Percentiles rank a stretch among this genome's conserved stretches.
phyloP scores from a whole-genome alignment of 805 yeast genomes.

The Barnettozyma wickerhamii region DNA sequence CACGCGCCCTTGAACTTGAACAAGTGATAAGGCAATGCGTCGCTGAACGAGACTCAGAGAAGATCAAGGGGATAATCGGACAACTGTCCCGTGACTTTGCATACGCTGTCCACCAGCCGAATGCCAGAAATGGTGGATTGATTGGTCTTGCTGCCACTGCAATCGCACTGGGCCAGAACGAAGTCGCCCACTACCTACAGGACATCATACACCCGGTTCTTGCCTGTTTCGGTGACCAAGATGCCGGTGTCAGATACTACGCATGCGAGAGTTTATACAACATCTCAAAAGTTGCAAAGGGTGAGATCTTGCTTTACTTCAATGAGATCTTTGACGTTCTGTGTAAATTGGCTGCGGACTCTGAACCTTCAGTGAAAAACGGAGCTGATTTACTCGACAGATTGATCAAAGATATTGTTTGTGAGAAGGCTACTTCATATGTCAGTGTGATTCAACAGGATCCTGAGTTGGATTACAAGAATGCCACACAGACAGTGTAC shows the following conservation, averaged over 20 bases:
- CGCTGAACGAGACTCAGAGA: slow-evolving; percentile 54
- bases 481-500: slow-evolving; percentile 37
- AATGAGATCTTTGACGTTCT: slow-evolving; percentile 93
- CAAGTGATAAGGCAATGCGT: slow-evolving; percentile 67
- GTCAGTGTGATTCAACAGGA: slow-evolving; percentile 62
- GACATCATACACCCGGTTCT: slow-evolving; percentile 88
- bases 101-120: slow-evolving; percentile 77
- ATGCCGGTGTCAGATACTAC: slow-evolving; percentile 93
- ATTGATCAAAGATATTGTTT: slow-evolving; percentile 87
- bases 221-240: slow-evolving; percentile 95
- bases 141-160: slow-evolving; percentile 96
- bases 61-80: slow-evolving; percentile 57
- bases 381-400: slow-evolving; percentile 94
- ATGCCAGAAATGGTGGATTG: slow-evolving; percentile 91
- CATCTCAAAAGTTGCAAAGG: slow-evolving; percentile 94
- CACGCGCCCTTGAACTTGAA: slow-evolving; percentile 77
- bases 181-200: slow-evolving; percentile 78
- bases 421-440: slow-evolving; percentile 89
- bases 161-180: slow-evolving; percentile 81
- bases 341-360: slow-evolving; percentile 84
- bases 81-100: slow-evolving; percentile 77
- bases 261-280: slow-evolving; percentile 96
- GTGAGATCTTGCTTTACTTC: slow-evolving; percentile 86
- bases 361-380: slow-evolving; percentile 86
- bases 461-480: slow-evolving; percentile 35